Base-by-base conservation (phyloP, 1,284 basidiomycete species). In the Rhodotorula glutinis region DNA sequence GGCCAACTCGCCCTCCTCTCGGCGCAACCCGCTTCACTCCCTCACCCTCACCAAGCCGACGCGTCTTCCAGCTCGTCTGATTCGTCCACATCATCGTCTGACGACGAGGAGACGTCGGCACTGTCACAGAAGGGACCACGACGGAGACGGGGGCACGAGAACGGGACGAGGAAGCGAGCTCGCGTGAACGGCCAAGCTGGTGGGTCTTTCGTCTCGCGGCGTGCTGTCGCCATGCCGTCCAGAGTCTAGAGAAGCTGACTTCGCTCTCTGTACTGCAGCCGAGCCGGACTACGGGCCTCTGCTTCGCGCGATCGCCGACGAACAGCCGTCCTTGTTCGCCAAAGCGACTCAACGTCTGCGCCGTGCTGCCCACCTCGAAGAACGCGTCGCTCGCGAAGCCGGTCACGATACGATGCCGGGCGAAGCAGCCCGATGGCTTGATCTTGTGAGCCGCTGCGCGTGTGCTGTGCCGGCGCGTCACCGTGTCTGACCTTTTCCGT, bases 1-100 rank as follows among this genome's bases (percentile, higher is more conserved):
- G 72, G 61, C 23, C 63, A 51, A 14, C 69, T 73, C 60, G 65
- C 69, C 8, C 66, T 73, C 21, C 64, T 65, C n/a, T 40, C 66
- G 60, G 60, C 67, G 23, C 72, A 71, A 30, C 62, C 69, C 8
- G 25, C 58, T 3, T 47, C 57, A 43, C n/a, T 40, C 21, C 57
- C 44, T 38, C 11, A 10, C 23, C 40, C 44, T 38, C 1, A 4
- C 47, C 19, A 16, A 38, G 52, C 13, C 2, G 49, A 17, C 38
- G 19, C 65, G 17, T n/a, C 53, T 17, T 5, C 54, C 8, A n/a
- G 58, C n/a, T n/a, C n/a, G n/a, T n/a, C n/a, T n/a, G n/a, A n/a
- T n/a, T n/a, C n/a, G n/a, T n/a, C n/a, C n/a, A n/a, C n/a, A n/a
- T n/a, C n/a, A n/a, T n/a, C n/a, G 16, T 60, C 55, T 9, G 62